Base-by-base conservation (phyloP, 129 eudicot species). In the Flaveria trinervia region DNA sequence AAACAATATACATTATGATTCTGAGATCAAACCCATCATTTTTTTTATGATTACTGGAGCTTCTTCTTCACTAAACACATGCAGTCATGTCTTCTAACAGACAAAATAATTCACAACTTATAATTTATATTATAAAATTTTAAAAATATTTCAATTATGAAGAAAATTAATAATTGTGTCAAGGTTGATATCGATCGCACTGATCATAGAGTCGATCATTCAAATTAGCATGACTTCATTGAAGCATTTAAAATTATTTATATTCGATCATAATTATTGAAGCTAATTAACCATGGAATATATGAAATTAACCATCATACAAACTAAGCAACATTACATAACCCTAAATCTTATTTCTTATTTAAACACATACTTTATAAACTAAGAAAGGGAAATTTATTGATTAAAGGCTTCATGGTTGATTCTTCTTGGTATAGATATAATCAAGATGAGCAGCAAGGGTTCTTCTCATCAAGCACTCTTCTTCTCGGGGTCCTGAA, bases 401-500 rank as follows among this genome's bases (percentile, higher is more conserved):
- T 0, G 54, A 68, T n/a, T 43, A 68, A 50, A 62, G 3, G 46
- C 25, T 44, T 84, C 72, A 84, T 16, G 91, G 87, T 33, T 83
- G 83, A 7, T 72, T 75, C 9, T 83, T 80, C 71, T 84, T 89
- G 18, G 93, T 90, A 79, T 90, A 90, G 60, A 90, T 90, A 67
- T 90, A 90, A 84, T 90, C 96, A 68, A 83, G 77, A 70, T 86
- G 89, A 23, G 89, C 93, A 16, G 82, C 86, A 28, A 88, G 75
- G 9, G 87, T 86, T 84, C 88, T 84, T 76, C 92, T 88, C 93
- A 88, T 90, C 82, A 84, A 78, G 72, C 96, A 90, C 50, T 90
- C 93, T 65, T 88, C 93, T 82, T 82, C 90, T 66, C 84, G 88
- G 9, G 86, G 70, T 17, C 91, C 96, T 1, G 66, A 30, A 69